phyloP scores from a whole-genome alignment of 2,329 filamentous ascomycete species.

The Coniochaeta sp. region DNA sequence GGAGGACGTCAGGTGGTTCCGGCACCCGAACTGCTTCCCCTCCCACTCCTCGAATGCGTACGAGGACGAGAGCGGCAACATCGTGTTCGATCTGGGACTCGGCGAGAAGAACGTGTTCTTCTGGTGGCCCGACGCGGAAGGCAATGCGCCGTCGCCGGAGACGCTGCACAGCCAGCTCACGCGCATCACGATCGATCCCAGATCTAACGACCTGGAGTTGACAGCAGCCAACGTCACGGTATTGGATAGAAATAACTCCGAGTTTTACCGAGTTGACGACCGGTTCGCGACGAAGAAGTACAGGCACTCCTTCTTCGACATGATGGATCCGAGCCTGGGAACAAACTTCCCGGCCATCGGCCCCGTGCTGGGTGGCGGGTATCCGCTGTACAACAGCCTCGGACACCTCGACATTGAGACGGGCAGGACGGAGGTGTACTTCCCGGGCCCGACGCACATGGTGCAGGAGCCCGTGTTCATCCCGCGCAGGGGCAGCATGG shows the following conservation, averaged over 20 bases:
- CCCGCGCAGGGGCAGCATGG: conserved; percentile 20
- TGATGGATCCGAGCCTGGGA: conserved; percentile 17
- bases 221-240: conserved; percentile 12
- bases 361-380: conserved; percentile 19
- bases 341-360: conserved; percentile 20
- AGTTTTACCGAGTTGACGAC: conserved; percentile 24
- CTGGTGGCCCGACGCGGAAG: conserved; percentile 28
- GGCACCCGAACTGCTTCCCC: conserved; percentile 23
- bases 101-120: conserved; percentile 32
- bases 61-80: conserved; percentile 21
- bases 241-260: conserved; percentile 9
- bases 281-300: conserved; percentile 14
- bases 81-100: conserved; percentile 25
- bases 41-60: conserved; percentile 29
- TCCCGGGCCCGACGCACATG: conserved; percentile 21
- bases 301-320: conserved; percentile 18
- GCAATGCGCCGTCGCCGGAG: conserved; percentile 22
- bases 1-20: conserved; percentile 30
- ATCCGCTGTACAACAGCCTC: conserved; percentile 24
- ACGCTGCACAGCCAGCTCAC: conserved; percentile 16
- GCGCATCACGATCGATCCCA: conserved; percentile 18
- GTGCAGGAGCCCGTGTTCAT: conserved; percentile 38
- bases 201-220: conserved; percentile 14
- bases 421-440: conserved; percentile 20
- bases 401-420: conserved; percentile 21